phyloP scores from a whole-genome alignment of 2,329 filamentous ascomycete genomes.

The Plectosphaerella sp. region DNA sequence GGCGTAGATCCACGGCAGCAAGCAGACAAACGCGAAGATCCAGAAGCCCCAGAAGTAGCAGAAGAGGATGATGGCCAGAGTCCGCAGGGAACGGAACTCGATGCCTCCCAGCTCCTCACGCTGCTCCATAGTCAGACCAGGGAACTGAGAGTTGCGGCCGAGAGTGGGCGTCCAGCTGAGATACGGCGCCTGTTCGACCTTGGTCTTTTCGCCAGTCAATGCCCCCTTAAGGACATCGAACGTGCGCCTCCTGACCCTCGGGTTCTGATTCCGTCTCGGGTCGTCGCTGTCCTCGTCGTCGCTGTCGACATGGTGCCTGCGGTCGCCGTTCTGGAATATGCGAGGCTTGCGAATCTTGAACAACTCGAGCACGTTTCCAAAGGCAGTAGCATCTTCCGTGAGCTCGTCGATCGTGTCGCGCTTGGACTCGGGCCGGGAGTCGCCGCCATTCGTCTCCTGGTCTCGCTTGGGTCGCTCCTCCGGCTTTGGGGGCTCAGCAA shows the following conservation, averaged over 20 bases:
- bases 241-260: conserved; percentile 39
- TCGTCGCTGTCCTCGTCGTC: conserved; percentile 13
- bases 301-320: conserved; percentile 31
- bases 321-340: conserved; percentile 30
- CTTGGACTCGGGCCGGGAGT: conserved; percentile 11
- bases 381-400: conserved; percentile 36
- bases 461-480: conserved; percentile 10
- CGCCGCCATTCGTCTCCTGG: not conserved
- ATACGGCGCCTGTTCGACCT: conserved; percentile 70
- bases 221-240: conserved; percentile 55
- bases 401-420: conserved; percentile 27
- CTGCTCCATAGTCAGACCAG: conserved; percentile 83
- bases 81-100: conserved; percentile 89
- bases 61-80: conserved; percentile 72
- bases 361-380: conserved; percentile 31
- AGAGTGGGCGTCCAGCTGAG: conserved; percentile 92
- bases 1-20: conserved; percentile 76
- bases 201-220: conserved; percentile 43
- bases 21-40: conserved; percentile 65
- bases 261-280: conserved; percentile 14
- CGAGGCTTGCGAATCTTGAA: conserved; percentile 41
- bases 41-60: conserved; percentile 83
- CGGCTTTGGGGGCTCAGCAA: conserved; percentile 57
- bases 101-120: conserved; percentile 94
- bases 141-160: conserved; percentile 87